Evolutionary conservation across 2,329 filamentous ascomycete species (phyloP).

Genomic region (Didymella segeticola): DNA sequence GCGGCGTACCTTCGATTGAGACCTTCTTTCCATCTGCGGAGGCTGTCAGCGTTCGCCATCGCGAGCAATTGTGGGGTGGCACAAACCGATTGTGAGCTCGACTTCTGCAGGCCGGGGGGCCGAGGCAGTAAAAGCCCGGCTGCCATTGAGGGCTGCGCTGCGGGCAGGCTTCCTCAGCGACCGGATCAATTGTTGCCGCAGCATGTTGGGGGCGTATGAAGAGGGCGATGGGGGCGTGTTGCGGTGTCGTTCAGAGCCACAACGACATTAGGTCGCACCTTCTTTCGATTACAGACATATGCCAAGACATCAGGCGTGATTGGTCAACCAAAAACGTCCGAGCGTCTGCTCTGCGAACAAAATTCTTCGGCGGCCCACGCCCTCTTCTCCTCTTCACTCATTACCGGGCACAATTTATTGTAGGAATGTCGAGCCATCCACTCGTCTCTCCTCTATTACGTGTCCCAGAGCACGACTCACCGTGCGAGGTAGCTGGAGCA

Average conservation of each 20-base stretch:
- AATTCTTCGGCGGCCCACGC: conserved; percentile 28
- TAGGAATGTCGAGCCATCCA: conserved; percentile 61
- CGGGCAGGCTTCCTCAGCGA: conserved; percentile 64
- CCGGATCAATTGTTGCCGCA: conserved; percentile 70
- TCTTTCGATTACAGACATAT: not conserved
- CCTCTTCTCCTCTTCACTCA: conserved; percentile 57
- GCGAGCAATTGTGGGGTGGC: conserved; percentile 34
- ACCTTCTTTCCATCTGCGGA: conserved; percentile 92
- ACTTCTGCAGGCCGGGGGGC: conserved; percentile 84
- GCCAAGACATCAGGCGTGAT: conserved; percentile 33
- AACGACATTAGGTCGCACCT: conserved; percentile 2
- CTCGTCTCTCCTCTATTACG: conserved; percentile 67
- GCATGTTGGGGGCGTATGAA: conserved; percentile 55
- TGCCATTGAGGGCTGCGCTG: conserved; percentile 62
- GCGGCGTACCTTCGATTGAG: conserved; percentile 83
- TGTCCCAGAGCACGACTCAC: conserved; percentile 64
- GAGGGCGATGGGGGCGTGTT: conserved; percentile 38
- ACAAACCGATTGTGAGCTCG: conserved; percentile 91
- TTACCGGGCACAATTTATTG: conserved; percentile 71
- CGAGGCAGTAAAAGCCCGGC: conserved; percentile 83
- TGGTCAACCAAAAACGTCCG: conserved; percentile 38
- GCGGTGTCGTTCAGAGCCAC: conserved; percentile 29
- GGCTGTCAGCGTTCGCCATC: conserved; percentile 43
- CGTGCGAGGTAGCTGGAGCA: conserved; percentile 71
- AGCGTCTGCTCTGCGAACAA: conserved; percentile 28